Conservation (phyloP, 495 filamentous ascomycete genomes). For the Podospora pseudopauciseta region DNA sequence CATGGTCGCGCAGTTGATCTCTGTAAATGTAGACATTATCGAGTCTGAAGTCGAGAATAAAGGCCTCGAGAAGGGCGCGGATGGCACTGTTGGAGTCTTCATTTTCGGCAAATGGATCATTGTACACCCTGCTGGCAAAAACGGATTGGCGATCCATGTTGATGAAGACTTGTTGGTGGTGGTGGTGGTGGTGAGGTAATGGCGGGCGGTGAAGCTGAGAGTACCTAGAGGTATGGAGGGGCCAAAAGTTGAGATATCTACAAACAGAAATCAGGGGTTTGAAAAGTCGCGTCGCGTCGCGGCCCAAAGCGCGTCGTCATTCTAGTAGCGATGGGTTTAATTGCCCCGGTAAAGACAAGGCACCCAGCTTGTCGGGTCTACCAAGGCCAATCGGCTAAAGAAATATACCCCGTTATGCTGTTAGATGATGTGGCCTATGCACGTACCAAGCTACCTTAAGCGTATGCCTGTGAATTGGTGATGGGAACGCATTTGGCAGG, state of each 20-base stretch:
- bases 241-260: background rate
- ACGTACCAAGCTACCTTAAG: slow-evolving; percentile 6
- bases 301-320: slow-evolving; percentile 4
- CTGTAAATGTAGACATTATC: slow-evolving; percentile 97
- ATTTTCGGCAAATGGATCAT: slow-evolving; percentile 46
- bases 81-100: slow-evolving; percentile 55
- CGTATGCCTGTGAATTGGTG: background rate
- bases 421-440: background rate
- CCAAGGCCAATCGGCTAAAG: background rate
- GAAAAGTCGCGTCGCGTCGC: slow-evolving; percentile 27
- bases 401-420: background rate
- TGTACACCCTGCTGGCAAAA: slow-evolving; percentile 59
- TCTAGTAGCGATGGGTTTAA: too few relatives aligned
- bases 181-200: slow-evolving; percentile 23
- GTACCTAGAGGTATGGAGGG: background rate
- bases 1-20: slow-evolving; percentile 95
- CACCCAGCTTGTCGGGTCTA: too few relatives aligned
- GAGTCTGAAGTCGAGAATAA: slow-evolving; percentile 90
- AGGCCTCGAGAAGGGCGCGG: slow-evolving; percentile 66
- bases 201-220: background rate
- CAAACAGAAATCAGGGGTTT: slow-evolving; percentile 9
- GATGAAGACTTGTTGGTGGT: slow-evolving; percentile 5
- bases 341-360: too few relatives aligned
- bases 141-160: slow-evolving; percentile 86
- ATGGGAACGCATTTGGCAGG: slow-evolving; percentile 12